Percentiles rank a stretch among this genome's conserved stretches.
phyloP scores from a whole-genome alignment of 768 basidiomycete species.

The Suillus bovinus region DNA sequence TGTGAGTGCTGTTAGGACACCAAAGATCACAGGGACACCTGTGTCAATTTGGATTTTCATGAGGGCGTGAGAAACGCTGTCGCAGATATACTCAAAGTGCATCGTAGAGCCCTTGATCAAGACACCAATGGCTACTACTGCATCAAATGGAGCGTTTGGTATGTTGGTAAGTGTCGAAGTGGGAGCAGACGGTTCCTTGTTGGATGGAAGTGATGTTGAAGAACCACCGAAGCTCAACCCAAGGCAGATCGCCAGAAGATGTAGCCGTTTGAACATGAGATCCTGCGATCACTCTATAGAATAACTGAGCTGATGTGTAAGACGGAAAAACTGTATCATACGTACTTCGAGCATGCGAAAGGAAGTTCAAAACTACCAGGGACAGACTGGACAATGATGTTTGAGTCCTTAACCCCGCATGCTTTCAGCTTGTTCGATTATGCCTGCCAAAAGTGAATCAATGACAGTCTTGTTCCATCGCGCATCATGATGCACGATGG shows the following conservation, averaged over 20 bases:
- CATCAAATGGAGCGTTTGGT: slow-evolving; percentile 77
- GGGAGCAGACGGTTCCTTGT: slow-evolving; percentile 55
- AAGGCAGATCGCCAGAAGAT: slow-evolving; percentile 73
- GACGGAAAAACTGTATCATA: background rate
- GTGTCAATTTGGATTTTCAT: slow-evolving; percentile 96
- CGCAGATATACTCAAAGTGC: slow-evolving; percentile 99
- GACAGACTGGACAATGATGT: slow-evolving; percentile 89
- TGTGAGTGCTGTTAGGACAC: slow-evolving; percentile 87
- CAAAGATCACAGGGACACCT: slow-evolving; percentile 94
- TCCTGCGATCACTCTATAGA: slow-evolving; percentile 79
- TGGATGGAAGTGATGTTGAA: slow-evolving; percentile 28
- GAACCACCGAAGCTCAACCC: slow-evolving; percentile 50
- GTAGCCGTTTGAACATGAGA: slow-evolving; percentile 80
- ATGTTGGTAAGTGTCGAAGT: slow-evolving; percentile 42
- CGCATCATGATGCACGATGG: slow-evolving; percentile 94
- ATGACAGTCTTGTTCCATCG: slow-evolving; percentile 94
- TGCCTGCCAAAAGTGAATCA: slow-evolving; percentile 80
- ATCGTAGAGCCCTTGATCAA: slow-evolving; percentile 98
- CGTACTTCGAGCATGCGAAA: slow-evolving; percentile 77
- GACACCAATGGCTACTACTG: slow-evolving; percentile 95
- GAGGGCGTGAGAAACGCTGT: slow-evolving; percentile 88
- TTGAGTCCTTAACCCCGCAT: slow-evolving; percentile 83
- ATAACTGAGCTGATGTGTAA: slow-evolving; percentile 12
- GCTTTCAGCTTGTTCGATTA: slow-evolving; percentile 77
- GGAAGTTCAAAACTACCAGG: slow-evolving; percentile 97